Evolutionary conservation across 225 moss, liverwort and hornwort species (phyloP).

Genomic region (Pleurozium schreberi): DNA sequence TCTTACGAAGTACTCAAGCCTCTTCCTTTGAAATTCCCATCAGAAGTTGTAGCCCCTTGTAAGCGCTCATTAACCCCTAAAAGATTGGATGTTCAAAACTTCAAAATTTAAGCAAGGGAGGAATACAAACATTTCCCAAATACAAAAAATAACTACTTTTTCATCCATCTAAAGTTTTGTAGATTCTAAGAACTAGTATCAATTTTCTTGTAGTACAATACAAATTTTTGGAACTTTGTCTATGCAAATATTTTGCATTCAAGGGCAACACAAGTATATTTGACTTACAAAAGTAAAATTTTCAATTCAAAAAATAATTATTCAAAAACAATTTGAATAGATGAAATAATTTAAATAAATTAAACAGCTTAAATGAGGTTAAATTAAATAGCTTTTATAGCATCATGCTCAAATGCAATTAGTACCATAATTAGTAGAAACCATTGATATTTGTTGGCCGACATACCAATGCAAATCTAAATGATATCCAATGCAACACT

Average conservation of each 20-base stretch:
- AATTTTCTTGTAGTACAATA: background rate
- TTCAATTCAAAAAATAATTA: no score
- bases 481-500: background rate
- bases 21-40: background rate
- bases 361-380: background rate
- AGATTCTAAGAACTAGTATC: background rate
- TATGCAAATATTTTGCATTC: background rate
- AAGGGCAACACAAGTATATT: background rate
- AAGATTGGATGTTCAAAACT: background rate
- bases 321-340: no score
- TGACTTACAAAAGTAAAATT: background rate
- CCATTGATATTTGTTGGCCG: no score
- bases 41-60: background rate
- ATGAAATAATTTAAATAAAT: background rate
- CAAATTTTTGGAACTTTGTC: background rate
- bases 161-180: accelerated
- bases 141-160: background rate
- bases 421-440: background rate
- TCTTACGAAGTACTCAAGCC: background rate
- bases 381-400: background rate
- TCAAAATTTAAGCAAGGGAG: background rate
- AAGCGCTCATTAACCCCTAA: no score
- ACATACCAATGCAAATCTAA: background rate
- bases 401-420: no score
- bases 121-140: background rate